Conservation (phyloP, 306 rosid species). For the Prunus mongolica region DNA sequence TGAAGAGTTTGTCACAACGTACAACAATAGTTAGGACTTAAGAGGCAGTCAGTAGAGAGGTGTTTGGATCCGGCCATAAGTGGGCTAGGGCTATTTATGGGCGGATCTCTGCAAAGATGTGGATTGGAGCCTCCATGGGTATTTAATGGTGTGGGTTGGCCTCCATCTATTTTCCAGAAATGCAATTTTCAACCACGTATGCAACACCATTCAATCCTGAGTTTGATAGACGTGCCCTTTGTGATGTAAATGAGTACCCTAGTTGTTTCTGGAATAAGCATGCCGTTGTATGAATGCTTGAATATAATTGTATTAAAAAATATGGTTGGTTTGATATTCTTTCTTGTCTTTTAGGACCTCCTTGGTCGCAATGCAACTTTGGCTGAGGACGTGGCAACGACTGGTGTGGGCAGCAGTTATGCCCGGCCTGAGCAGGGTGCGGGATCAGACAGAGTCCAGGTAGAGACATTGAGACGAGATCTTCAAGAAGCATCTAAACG, state of each 20-base stretch:
- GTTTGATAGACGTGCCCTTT: too few species aligned
- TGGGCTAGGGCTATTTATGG: too few species aligned
- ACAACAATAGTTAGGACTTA: too few species aligned
- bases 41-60: too few species aligned
- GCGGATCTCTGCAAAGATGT: too few species aligned
- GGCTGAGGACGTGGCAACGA: conserved; percentile 78
- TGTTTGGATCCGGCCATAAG: too few species aligned
- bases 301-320: neutral
- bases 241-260: neutral
- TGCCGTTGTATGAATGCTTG: neutral
- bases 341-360: conserved; percentile 54
- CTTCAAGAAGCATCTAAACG: conserved; percentile 69
- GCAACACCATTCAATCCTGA: neutral
- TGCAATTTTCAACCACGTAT: neutral
- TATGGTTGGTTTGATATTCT: conserved; percentile 13
- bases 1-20: neutral
- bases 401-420: conserved; percentile 38
- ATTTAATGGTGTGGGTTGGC: too few species aligned
- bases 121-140: too few species aligned
- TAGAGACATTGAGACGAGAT: conserved; percentile 74
- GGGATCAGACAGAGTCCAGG: conserved; percentile 58
- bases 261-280: neutral
- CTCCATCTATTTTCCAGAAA: too few species aligned
- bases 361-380: conserved; percentile 67
- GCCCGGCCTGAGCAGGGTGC: conserved; percentile 53